These are phyloP conservation scores for Colletotrichum falcatum DNA, from an alignment of 2,329 filamentous ascomycete genomes.

Conservation along the genomic window DNA sequence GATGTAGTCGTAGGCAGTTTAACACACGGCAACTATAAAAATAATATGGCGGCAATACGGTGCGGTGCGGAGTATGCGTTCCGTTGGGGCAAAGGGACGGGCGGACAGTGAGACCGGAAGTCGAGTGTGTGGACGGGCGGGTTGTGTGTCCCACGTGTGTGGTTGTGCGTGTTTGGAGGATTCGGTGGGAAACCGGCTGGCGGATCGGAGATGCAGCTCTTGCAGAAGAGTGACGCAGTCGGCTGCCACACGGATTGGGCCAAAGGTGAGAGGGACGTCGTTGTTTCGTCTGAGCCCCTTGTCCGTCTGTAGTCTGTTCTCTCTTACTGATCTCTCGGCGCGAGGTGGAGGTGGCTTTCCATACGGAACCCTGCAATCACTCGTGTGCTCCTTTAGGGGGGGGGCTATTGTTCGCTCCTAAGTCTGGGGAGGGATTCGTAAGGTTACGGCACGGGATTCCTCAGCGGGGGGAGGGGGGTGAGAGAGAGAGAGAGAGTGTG, in stretches of 20 bases:
- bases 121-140: slow-evolving; percentile 1
- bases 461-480: not conserved
- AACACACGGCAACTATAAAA: not conserved
- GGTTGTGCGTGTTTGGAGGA: slow-evolving; percentile 3
- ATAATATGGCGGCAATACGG: slow-evolving; percentile 20
- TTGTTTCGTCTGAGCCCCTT: slow-evolving; percentile 36
- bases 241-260: slow-evolving; percentile 19
- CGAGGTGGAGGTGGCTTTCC: slow-evolving; percentile 17
- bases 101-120: not conserved
- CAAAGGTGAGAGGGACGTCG: slow-evolving; percentile 28
- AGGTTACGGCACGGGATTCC: not conserved
- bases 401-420: slow-evolving; percentile 1
- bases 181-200: not conserved
- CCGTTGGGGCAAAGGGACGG: slow-evolving; percentile 27
- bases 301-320: slow-evolving; percentile 5
- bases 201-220: slow-evolving; percentile 30
- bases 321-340: slow-evolving; percentile 29
- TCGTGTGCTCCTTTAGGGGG: not conserved
- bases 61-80: slow-evolving; percentile 26
- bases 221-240: slow-evolving; percentile 38
- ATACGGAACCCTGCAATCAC: slow-evolving; percentile 13
- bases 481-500: not conserved
- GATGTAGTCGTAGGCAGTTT: slow-evolving; percentile 6
- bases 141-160: not conserved
- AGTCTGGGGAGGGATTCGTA: not conserved